Evolutionary conservation across 2,329 filamentous ascomycete genomes (phyloP).

Genomic region (Fusarium sp.): DNA sequence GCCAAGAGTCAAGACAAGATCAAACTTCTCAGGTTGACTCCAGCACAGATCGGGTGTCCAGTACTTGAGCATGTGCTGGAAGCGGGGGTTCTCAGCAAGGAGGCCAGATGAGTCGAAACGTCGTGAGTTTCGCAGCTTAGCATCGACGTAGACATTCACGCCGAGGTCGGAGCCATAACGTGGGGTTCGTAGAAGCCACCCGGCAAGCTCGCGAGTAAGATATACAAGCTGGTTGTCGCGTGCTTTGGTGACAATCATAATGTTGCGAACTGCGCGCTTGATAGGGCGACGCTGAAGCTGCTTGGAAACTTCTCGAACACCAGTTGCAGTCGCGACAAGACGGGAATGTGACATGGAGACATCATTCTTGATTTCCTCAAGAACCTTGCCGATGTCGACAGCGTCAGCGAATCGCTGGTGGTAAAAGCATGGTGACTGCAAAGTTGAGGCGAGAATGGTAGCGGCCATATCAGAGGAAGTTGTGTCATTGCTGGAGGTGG

Average conservation of each 20-base stretch:
- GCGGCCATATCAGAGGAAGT: conserved; percentile 28
- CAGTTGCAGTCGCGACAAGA: conserved; percentile 93
- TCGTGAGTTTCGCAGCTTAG: conserved; percentile 88
- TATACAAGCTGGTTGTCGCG: conserved; percentile 93
- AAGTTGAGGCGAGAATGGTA: conserved; percentile 54
- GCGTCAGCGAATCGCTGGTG: conserved; percentile 97
- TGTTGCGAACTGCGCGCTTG: conserved; percentile 88
- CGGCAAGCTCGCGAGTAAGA: conserved; percentile 86
- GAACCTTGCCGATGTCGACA: conserved; percentile 92
- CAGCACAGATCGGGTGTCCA: conserved; percentile 98
- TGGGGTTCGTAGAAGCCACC: conserved; percentile 89
- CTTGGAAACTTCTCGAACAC: conserved; percentile 94
- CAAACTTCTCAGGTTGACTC: conserved; percentile 93
- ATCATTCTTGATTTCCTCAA: conserved; percentile 92
- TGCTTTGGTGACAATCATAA: conserved; percentile 99
- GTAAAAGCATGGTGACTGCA: conserved; percentile 97
- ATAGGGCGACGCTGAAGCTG: conserved; percentile 93
- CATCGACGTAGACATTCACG: conserved; percentile 98
- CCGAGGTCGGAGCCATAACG: conserved; percentile 91
- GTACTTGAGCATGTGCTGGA: conserved; percentile 87
- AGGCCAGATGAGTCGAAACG: conserved; percentile 85
- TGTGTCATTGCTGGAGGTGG: conserved; percentile 25
- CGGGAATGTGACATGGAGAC: conserved; percentile 94
- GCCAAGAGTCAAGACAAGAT: conserved; percentile 89
- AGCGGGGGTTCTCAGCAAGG: conserved; percentile 78